Percentiles rank a stretch among this genome's conserved stretches.
These are phyloP conservation scores for Hypoxylon crocopeplum DNA, from an alignment of 495 filamentous ascomycete species.

Conservation along the genomic window DNA sequence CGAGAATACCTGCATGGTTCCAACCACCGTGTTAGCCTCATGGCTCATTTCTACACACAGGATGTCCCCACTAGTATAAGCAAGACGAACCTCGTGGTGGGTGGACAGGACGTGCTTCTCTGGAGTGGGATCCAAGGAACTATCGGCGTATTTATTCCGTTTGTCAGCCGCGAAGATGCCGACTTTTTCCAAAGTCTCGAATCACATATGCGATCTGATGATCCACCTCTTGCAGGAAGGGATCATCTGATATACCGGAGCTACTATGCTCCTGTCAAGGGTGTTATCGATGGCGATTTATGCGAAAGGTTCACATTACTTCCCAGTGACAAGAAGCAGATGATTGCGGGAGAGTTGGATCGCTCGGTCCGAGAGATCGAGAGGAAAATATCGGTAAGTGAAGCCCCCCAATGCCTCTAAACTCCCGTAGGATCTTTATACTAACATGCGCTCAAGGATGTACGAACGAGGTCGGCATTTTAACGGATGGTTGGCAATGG, in stretches of 20 bases:
- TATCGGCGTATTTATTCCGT: constrained; percentile 89
- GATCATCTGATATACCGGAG: constrained; percentile 94
- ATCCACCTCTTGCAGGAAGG: constrained; percentile 84
- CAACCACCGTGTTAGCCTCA: constrained; percentile 79
- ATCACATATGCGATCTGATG: constrained; percentile 80
- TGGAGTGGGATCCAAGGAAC: constrained; percentile 97
- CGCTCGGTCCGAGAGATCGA: constrained; percentile 90
- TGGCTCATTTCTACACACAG: constrained; percentile 87
- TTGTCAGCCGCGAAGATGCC: constrained; percentile 87
- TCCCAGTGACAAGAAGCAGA: constrained; percentile 85
- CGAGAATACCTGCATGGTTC: constrained; percentile 87
- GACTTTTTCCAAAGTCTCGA: constrained; percentile 97
- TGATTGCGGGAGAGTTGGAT: constrained; percentile 92
- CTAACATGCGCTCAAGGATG: constrained; percentile 66
- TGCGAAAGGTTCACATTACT: constrained; percentile 89
- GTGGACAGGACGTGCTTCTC: constrained; percentile 87
- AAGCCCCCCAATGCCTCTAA: constrained; percentile 3
- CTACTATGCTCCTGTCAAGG: constrained; percentile 98
- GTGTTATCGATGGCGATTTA: constrained; percentile 96
- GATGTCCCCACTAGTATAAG: constrained; percentile 91
- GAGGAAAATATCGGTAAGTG: constrained; percentile 87
- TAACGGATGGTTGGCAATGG: constrained; percentile 46
- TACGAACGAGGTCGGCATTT: constrained; percentile 87
- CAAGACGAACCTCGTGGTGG: constrained; percentile 88
- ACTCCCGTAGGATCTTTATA: constrained; percentile 22